phyloP scores from a whole-genome alignment of 2,329 filamentous ascomycete species.

The Penicillium corylophilum region DNA sequence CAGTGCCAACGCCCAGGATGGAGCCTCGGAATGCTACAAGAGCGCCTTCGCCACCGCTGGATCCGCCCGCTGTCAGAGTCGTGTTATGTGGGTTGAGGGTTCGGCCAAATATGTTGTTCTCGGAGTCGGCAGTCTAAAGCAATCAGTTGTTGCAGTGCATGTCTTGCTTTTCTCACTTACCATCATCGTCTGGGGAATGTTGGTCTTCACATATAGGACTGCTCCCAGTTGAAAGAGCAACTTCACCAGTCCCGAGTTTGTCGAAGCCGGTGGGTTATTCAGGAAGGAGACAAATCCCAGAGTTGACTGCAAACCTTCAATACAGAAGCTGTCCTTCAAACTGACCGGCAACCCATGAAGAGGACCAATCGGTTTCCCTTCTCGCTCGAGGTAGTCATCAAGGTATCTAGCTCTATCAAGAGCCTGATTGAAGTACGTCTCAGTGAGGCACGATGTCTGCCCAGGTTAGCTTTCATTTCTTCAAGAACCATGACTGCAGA shows the following conservation, averaged over 20 bases:
- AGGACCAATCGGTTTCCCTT: constrained; percentile 34
- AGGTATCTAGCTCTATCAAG: constrained; percentile 38
- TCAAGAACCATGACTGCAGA: background rate
- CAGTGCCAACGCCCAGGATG: constrained; percentile 36
- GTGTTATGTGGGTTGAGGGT: constrained; percentile 32
- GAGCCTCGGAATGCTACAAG: constrained; percentile 39
- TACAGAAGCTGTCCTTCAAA: constrained; percentile 34
- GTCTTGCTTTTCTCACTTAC: constrained; percentile 12
- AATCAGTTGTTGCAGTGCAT: background rate
- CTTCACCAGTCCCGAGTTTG: constrained; percentile 24
- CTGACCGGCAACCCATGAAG: constrained; percentile 43
- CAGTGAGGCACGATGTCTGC: constrained; percentile 38
- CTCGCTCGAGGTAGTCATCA: constrained; percentile 32
- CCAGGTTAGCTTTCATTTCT: background rate
- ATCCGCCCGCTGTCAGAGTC: constrained; percentile 28
- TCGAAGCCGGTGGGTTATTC: constrained; percentile 12
- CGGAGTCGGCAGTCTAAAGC: constrained; percentile 25
- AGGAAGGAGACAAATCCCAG: constrained; percentile 28
- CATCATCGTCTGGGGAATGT: constrained; percentile 36
- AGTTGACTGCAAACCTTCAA: constrained; percentile 22
- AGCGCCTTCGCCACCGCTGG: constrained; percentile 37
- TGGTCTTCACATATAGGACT: constrained; percentile 36
- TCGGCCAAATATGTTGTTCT: constrained; percentile 32
- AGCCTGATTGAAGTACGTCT: constrained; percentile 39
- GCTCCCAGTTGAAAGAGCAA: constrained; percentile 28